Evolutionary conservation across 2,329 filamentous ascomycete genomes (phyloP), one percentile per base, ranked within the genome.

Genomic region (Talaromyces sp.): DNA sequence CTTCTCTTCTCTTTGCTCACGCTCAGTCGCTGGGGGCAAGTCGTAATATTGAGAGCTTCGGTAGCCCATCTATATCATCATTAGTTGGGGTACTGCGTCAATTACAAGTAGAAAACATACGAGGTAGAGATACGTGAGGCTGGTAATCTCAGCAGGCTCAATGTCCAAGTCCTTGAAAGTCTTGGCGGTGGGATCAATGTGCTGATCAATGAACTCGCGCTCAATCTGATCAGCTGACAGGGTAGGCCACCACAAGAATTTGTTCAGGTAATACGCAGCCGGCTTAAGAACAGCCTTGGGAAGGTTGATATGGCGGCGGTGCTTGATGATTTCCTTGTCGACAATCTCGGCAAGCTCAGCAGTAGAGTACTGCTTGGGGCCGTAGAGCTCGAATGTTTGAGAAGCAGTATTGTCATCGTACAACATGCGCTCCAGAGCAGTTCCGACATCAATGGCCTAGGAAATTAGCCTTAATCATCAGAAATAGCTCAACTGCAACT

Each of bases 151-250:
- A 56, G 88, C 90, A 35, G 94, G 92, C 79, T 93, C 90, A 69
- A 99, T 97, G 67, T 87, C 91, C 56, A 99, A 85, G 75, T 98
- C 93, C 79, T 91, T 91, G 82, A 98, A 96, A 1, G 95, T 98
- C 86, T 97, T 98, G 69, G 95, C 95, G 39, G 84, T 87, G 66
- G 88, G 88, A 78, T 99, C 95, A 74, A 99, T 96, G 71, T 87
- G 82, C 79, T 99, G 95, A 79, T 99, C 91, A 72, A 96, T 87
- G 79, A 94, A 96, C 78, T 99, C 93, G 68, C 90, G 86, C 83
- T 97, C 93, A 13, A 99, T 85, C 77, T 96, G 88, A 73, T 98
- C 93, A 45, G 87, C 87, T 39, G 91, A 93, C 67, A 90, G 83
- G 56, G 90, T 88, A 52, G 89, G 90, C 92, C 92, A 99, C 93